phyloP scores from a whole-genome alignment of 176 grass and related monocot genomes.

The Eleusine indica region DNA sequence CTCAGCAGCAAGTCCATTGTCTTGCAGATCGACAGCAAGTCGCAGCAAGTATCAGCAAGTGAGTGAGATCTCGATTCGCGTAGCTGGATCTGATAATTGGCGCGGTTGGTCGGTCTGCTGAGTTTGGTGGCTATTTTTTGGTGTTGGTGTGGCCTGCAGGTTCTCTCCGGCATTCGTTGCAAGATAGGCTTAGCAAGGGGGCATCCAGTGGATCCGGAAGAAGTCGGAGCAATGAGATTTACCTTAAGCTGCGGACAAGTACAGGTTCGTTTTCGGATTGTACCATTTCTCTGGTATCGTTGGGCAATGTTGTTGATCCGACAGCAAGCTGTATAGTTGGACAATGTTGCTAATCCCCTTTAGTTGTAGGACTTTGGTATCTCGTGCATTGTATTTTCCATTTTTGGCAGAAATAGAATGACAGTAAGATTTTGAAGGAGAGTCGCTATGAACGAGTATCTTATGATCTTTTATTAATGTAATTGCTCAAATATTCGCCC shows the following conservation, averaged over 20 bases:
- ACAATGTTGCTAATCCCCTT: neutral
- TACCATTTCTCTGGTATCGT: conserved; percentile 2
- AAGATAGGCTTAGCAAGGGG: conserved; percentile 88
- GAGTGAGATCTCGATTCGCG: conserved; percentile 52
- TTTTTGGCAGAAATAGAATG: conserved; percentile 19
- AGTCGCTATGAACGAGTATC: neutral
- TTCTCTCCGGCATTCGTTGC: conserved; percentile 91
- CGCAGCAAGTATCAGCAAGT: conserved; percentile 99
- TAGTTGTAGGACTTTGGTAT: conserved; percentile 11
- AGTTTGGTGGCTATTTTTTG: conserved; percentile 38
- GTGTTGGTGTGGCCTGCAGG: conserved; percentile 44
- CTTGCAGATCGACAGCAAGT: conserved; percentile 94
- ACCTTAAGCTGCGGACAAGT: conserved; percentile 79
- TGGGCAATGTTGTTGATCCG: conserved; percentile 28
- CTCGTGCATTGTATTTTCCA: conserved; percentile 12
- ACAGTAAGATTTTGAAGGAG: neutral
- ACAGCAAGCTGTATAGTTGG: neutral
- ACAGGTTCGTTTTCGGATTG: conserved; percentile 60
- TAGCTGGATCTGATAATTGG: conserved; percentile 38
- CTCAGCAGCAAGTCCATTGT: conserved; percentile 88
- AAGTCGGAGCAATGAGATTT: conserved; percentile 70
- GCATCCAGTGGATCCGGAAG: conserved; percentile 62
- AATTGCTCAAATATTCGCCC: neutral
- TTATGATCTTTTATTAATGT: conserved; percentile 19
- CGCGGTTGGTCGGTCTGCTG: conserved; percentile 35